Evolutionary conservation across 345 rosid species (phyloP), one percentile per base, ranked within the genome.

Genomic region (Ceriops tagal): DNA sequence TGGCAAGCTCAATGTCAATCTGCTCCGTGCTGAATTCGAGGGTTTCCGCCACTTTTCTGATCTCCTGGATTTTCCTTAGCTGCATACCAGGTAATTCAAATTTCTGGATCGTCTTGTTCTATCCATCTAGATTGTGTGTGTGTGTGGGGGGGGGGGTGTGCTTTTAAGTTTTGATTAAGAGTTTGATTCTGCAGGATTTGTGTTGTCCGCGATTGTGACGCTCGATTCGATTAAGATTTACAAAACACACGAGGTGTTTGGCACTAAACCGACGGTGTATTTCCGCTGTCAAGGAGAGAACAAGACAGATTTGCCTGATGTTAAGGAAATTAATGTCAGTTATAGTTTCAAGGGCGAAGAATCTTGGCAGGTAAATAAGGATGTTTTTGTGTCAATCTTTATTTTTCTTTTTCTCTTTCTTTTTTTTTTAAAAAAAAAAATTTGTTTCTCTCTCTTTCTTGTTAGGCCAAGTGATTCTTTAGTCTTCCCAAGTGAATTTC

Each of bases 241-340:
- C 52, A 61, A 55, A 10, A 59, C 81, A 11, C 81, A 73, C n/a
- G 81, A 69, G 27, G 64, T 66, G 74, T 46, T 73, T 0, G 53
- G 55, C 34, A 21, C 53, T 6, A 69, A 69, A 18, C 77, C 81
- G 8, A 69, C 52, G 3, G 74, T 77, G 16, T 77, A 77, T 65
- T 77, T 77, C 74, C 31, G n/a, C 15, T 77, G 81, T 61, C 64
- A 68, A 61, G 71, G 71, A 34, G 81, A 66, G 30, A 65, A 73
- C 68, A 31, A 35, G 26, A 73, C 60, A 4, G 64, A 28, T 16
- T 60, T 77, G 61, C 81, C 81, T 8, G 77, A 77, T 58, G 77
- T 77, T 10, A 73, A 61, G 55, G 43, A 64, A 27, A 65, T 73
- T 16, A 77, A 77, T 34, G 61, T 69, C 51, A 35, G 72, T 8